Conservation (phyloP, 345 rosid genomes). For the Populus pruinosa region DNA sequence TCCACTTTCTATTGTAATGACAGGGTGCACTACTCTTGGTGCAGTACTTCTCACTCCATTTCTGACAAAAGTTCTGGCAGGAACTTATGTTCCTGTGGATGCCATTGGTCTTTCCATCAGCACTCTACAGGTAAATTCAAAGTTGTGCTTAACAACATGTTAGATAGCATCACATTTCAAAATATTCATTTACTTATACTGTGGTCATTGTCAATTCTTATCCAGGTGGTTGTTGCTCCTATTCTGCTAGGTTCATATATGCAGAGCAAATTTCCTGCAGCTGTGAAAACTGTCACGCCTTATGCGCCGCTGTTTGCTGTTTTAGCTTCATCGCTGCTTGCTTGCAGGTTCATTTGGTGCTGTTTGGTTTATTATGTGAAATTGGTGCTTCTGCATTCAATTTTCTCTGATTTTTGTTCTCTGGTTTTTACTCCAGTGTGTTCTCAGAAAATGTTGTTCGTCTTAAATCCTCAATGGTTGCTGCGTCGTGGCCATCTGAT, state of each 20-base stretch:
- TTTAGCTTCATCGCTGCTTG: constrained; percentile 52
- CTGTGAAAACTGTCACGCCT: constrained; percentile 46
- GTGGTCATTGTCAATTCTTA: neutral
- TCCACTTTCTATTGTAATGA: constrained; percentile 59
- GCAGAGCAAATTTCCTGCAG: constrained; percentile 48
- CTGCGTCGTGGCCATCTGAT: constrained; percentile 34
- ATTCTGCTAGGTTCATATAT: constrained; percentile 55
- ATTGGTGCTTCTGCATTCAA: neutral
- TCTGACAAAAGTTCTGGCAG: constrained; percentile 51
- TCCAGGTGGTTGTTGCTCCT: constrained; percentile 60
- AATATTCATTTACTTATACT: neutral
- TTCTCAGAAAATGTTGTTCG: constrained; percentile 57
- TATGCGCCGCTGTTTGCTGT: constrained; percentile 61
- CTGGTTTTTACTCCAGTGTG: constrained; percentile 33
- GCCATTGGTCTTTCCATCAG: constrained; percentile 58
- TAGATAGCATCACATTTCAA: neutral
- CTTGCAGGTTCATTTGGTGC: constrained; percentile 48
- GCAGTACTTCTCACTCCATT: constrained; percentile 62
- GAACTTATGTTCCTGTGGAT: constrained; percentile 65
- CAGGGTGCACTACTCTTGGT: constrained; percentile 57
- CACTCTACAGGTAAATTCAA: constrained; percentile 50
- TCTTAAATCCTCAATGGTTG: constrained; percentile 43
- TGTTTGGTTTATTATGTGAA: neutral
- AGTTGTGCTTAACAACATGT: neutral
- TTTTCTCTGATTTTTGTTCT: neutral